phyloP scores from a whole-genome alignment of 176 grass and related monocot species.

The Lolium rigidum region DNA sequence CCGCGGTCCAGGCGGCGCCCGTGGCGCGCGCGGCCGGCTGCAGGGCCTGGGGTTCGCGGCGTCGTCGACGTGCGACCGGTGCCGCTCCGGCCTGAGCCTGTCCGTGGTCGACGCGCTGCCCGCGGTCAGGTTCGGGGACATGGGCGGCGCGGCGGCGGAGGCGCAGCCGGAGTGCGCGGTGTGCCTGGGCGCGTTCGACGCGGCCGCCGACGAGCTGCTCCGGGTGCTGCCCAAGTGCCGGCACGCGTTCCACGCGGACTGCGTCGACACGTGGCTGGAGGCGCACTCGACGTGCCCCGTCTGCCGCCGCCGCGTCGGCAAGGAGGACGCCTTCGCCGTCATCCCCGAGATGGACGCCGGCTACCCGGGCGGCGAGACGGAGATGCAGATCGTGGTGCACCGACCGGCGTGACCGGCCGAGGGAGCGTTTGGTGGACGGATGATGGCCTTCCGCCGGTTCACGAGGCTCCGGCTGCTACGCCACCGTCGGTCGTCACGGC shows the following conservation, averaged over 20 bases:
- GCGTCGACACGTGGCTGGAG: slow-evolving; percentile 57
- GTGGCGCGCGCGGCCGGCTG: neutral
- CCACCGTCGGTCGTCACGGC: neutral
- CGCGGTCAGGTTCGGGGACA: slow-evolving; percentile 33
- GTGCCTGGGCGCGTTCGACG: slow-evolving; percentile 49
- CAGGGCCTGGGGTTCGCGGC: slow-evolving; percentile 31
- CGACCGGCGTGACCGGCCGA: slow-evolving; percentile 10
- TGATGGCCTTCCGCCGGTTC: neutral
- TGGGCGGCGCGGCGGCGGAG: neutral
- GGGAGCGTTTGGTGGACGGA: slow-evolving; percentile 2
- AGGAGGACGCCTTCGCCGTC: slow-evolving; percentile 18
- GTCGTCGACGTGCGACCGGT: slow-evolving; percentile 28
- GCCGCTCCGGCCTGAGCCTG: slow-evolving; percentile 37
- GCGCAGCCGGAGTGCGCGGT: slow-evolving; percentile 50
- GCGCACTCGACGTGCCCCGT: slow-evolving; percentile 49
- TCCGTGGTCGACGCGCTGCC: slow-evolving; percentile 40
- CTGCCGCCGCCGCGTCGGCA: slow-evolving; percentile 44
- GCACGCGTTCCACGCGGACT: slow-evolving; percentile 58
- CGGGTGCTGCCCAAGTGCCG: slow-evolving; percentile 54
- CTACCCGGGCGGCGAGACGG: slow-evolving; percentile 27
- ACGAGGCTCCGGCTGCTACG: neutral
- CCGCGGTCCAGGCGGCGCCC: slow-evolving; percentile 2
- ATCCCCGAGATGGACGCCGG: neutral
- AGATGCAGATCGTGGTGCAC: slow-evolving; percentile 35
- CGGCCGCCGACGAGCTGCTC: slow-evolving; percentile 43